Percentiles rank a stretch among this genome's conserved stretches.
These are phyloP conservation scores for Mycena kentingensis DNA, from an alignment of 768 basidiomycete genomes.

Conservation along the genomic window DNA sequence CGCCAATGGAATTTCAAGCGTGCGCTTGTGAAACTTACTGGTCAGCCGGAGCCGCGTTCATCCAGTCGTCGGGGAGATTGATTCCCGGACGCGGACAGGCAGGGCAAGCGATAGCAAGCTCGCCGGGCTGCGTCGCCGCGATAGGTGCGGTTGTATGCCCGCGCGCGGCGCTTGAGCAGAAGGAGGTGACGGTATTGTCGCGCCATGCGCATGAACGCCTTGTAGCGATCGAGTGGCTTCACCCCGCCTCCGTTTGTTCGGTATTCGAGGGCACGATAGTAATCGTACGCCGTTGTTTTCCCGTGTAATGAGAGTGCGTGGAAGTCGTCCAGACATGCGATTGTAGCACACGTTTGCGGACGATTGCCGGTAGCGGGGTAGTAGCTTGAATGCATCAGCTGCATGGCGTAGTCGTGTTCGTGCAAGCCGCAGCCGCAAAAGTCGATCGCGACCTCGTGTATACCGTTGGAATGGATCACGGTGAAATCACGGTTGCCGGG, in stretches of 20 bases:
- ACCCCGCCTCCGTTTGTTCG: conserved; percentile 30
- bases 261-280: conserved; percentile 27
- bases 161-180: conserved; percentile 9
- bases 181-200: conserved; percentile 15
- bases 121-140: background rate
- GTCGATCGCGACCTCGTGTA: conserved; percentile 13
- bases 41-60: conserved; percentile 3
- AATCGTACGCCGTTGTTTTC: conserved; percentile 34
- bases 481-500: conserved; percentile 4
- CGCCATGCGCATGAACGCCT: conserved; percentile 23
- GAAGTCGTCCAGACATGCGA: conserved; percentile 27
- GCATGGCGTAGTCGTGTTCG: conserved; percentile 16
- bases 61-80: conserved; percentile 24
- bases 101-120: conserved; percentile 22
- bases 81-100: conserved; percentile 22
- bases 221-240: conserved; percentile 28
- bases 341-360: conserved; percentile 32
- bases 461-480: conserved; percentile 12
- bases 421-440: conserved; percentile 25
- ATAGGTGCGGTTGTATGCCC: background rate
- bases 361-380: conserved; percentile 34
- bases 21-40: conserved; percentile 3
- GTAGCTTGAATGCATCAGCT: conserved; percentile 32
- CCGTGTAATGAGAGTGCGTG: conserved; percentile 30
- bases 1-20: background rate